Base-by-base conservation (phyloP, 2,329 filamentous ascomycete genomes). In the Fusarium sarcochroum region DNA sequence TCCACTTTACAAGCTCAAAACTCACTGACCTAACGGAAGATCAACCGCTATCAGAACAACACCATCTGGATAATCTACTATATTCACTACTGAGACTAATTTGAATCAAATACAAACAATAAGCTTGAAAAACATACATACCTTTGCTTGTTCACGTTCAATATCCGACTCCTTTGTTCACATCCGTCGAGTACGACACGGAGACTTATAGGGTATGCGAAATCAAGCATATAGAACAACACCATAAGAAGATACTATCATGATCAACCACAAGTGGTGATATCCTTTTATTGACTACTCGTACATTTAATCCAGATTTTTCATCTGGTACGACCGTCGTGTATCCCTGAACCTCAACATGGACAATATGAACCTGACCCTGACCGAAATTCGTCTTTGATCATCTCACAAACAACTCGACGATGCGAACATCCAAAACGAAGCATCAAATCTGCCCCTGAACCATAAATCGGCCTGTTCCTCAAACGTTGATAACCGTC, bases 1-100 rank as follows among this genome's bases (percentile, higher is more conserved):
- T 45, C 59, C 38, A 51, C 58, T 50, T 41, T 63, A 58, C 51
- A 51, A 63, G 38, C 60, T 51, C 44, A 50, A 17, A 35, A 30
- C 14, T 42, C 46, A 63, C 50, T 21, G 17, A 30, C 17, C n/a
- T 18, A 45, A 46, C 58, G 30, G 50, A 44, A 58, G 38, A 58
- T 55, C 40, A 49, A 44, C 15, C 10, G 13, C 10, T 30, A 30
- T 27, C 25, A 41, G 38, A 35, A 27, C 15, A 45, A 54, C 34
- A 61, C 41, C 25, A 30, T 30, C 27, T 30, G 10, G 10, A 30
- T 30, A 30, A 13, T 4, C 27, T 30, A 30, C n/a, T 7, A 35
- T 35, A n/a, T 7, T 35, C 15, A 35, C 7, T 8, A 35, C 14
- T 15, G 8, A 4, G 17, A 4, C 34, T 17, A 35, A 35, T n/a